phyloP scores from a whole-genome alignment of 352 stramenopile species.

The Discostella stelligera region DNA sequence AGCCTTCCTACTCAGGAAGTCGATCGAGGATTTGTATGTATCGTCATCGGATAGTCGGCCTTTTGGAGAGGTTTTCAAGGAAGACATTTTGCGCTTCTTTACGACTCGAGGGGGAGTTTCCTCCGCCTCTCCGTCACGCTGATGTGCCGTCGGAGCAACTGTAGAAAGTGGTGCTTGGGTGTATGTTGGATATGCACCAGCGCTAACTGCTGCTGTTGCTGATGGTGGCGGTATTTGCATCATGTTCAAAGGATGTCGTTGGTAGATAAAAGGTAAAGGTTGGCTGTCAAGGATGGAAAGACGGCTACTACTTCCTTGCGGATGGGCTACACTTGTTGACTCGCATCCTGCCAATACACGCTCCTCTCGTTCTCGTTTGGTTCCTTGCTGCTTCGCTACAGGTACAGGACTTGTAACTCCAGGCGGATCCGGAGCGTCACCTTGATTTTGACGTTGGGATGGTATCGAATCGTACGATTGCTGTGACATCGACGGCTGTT shows the following conservation, averaged over 20 bases:
- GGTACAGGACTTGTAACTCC: constrained; percentile 24
- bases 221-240: constrained; percentile 9
- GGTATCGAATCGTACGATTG: background rate
- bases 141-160: background rate
- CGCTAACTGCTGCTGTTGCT: background rate
- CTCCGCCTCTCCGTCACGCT: background rate
- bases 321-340: background rate
- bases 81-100: constrained; percentile 16
- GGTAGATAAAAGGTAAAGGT: constrained; percentile 4
- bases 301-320: constrained; percentile 1
- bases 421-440: constrained; percentile 25
- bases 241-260: constrained; percentile 23
- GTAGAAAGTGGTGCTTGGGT: constrained; percentile 12
- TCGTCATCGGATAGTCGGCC: constrained; percentile 31
- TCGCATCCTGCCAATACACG: background rate
- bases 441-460: constrained; percentile 7
- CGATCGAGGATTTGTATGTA: constrained; percentile 38
- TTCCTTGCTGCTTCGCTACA: background rate
- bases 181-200: constrained; percentile 8
- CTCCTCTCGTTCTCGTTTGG: background rate
- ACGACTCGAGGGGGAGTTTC: background rate
- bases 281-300: background rate
- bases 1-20: constrained; percentile 26
- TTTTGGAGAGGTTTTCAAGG: constrained; percentile 35
- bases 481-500: background rate